phyloP scores from a whole-genome alignment of 495 filamentous ascomycete species.

The Entonaema liquescens region DNA sequence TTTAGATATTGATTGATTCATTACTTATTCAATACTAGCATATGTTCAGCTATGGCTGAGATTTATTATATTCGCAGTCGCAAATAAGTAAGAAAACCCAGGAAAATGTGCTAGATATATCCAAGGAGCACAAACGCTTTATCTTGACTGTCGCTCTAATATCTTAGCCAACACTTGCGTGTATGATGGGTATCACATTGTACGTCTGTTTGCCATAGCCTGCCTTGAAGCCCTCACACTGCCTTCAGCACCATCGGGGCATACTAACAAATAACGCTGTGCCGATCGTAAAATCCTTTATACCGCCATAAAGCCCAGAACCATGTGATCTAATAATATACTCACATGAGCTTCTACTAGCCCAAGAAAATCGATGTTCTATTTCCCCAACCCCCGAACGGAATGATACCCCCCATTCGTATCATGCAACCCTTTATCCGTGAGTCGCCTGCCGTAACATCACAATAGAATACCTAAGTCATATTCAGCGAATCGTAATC shows the following conservation, averaged over 20 bases:
- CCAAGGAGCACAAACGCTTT: not conserved
- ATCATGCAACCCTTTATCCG: not conserved
- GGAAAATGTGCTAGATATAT: not conserved
- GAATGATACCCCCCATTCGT: not conserved
- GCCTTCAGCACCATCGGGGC: not conserved
- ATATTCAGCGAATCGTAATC: constrained; percentile 5
- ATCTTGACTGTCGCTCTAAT: not conserved
- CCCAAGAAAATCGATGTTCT: not conserved
- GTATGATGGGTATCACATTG: constrained; percentile 17
- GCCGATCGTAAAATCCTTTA: not conserved
- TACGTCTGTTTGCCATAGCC: not conserved
- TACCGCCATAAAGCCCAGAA: constrained; percentile 12
- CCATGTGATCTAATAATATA: constrained; percentile 8
- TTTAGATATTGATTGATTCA: no score
- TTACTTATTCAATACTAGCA: no score
- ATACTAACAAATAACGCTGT: not conserved
- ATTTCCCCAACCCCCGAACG: constrained; percentile 14
- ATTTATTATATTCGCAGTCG: not conserved
- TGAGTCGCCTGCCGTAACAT: constrained; percentile 53
- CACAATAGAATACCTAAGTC: constrained; percentile 58
- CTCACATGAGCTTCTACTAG: not conserved
- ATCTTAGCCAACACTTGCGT: not conserved
- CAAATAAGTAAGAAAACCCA: not conserved
- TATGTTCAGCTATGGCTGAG: not conserved
- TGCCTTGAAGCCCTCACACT: not conserved